Base-by-base conservation (phyloP, 805 yeast genomes). In the Yarrowia porcina region DNA sequence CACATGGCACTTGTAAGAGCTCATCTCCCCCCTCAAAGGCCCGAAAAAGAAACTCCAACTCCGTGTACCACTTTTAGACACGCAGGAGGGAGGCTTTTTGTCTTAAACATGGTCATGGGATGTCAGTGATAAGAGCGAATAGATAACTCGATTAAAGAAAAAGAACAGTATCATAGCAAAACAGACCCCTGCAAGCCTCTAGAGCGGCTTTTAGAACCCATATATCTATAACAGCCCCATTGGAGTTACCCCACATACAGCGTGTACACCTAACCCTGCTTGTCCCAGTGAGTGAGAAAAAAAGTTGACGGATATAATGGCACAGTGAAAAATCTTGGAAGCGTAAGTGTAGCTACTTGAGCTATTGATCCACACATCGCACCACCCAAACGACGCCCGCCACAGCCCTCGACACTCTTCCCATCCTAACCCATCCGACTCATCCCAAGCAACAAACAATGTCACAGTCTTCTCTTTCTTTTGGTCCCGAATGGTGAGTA, bases 401-500 rank as follows among this genome's bases (percentile, higher is more conserved):
- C 23, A 32, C 42, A 18, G 18, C 20, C 23, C 56, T 41, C 62
- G 21, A 20, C 39, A 57, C n/a, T n/a, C n/a, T n/a, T n/a, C n/a
- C n/a, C n/a, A n/a, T n/a, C n/a, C n/a, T n/a, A n/a, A 10, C 15
- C 45, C n/a, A 21, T 15, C 42, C 15, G n/a, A 25, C 28, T 8
- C 28, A 25, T 25, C 32, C 54, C n/a, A n/a, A 42, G 21, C 59
- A 25, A 15, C 42, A 15, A 5, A 20, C 45, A 52, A 54, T 57
- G 54, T 39, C 63, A 36, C 60, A 63, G 64, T 61, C 65, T 27
- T 64, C 59, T 33, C 44, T 61, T 20, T 49, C 61, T 50, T 63
- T 63, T 41, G 62, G 61, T 61, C 61, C 59, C 21, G 65, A 62
- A 50, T 64, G 63, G 52, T 64, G 56, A 42, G 59, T 32, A 28